Evolutionary conservation across 2,329 filamentous ascomycete genomes (phyloP).

Genomic region (Beauveria sp.): DNA sequence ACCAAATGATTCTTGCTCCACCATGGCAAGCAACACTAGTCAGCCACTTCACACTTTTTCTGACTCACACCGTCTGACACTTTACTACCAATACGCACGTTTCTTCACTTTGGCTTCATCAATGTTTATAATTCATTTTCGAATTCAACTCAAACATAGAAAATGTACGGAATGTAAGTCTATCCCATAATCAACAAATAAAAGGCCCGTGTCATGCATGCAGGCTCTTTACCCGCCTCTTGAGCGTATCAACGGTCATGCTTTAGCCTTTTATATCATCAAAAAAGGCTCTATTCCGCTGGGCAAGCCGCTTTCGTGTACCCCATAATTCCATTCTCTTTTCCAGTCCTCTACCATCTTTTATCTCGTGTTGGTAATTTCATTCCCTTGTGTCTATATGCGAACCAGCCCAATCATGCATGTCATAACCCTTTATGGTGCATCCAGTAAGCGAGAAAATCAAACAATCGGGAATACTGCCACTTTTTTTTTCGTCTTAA

Average conservation of each 20-base stretch:
- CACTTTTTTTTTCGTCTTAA: constrained; percentile 37
- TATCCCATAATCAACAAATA: constrained; percentile 9
- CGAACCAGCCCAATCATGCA: constrained; percentile 15
- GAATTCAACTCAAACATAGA: neutral
- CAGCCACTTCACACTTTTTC: neutral
- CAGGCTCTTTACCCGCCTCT: constrained; percentile 4
- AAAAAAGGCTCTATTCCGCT: neutral
- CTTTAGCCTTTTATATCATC: neutral
- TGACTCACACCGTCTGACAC: constrained; percentile 3
- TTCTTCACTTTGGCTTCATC: neutral
- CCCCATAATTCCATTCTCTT: neutral
- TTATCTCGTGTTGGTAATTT: neutral
- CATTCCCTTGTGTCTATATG: constrained; percentile 16
- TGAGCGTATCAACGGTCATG: neutral
- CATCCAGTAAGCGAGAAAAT: constrained; percentile 9
- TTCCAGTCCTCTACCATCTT: neutral
- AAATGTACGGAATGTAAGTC: neutral
- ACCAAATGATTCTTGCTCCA: neutral
- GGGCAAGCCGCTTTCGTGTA: neutral
- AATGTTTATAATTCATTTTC: too few relatives aligned
- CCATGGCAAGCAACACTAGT: neutral
- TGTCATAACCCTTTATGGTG: constrained; percentile 8
- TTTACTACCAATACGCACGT: neutral
- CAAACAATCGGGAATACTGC: neutral
- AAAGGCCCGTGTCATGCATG: constrained; percentile 9